Conservation (phyloP, 31 red algal species). For the Asparagopsis taxiformis region DNA sequence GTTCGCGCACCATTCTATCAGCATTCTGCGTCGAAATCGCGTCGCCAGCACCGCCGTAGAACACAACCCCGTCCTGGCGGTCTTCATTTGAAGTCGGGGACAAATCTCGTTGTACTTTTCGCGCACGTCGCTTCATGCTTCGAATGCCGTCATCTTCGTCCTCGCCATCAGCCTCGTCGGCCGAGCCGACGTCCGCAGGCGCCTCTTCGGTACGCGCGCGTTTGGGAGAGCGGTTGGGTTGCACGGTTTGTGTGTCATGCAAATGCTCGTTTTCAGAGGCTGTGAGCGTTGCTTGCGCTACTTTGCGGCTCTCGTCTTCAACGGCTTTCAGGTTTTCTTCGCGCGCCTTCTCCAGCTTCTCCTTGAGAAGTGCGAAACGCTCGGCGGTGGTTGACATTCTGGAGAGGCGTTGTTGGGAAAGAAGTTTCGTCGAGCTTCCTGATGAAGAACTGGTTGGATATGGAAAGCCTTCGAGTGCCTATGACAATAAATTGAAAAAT, state of each 20-base stretch:
- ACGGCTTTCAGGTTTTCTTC: slow-evolving; percentile 28
- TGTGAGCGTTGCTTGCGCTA: slow-evolving; percentile 1
- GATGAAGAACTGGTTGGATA: no score
- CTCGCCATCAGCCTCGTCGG: slow-evolving; percentile 33
- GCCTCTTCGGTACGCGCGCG: not conserved
- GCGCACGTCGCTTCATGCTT: slow-evolving; percentile 25
- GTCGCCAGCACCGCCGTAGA: slow-evolving; percentile 14
- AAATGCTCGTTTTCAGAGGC: not conserved
- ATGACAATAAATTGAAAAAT: no score
- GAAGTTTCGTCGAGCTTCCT: no score
- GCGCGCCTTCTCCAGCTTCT: slow-evolving; percentile 26
- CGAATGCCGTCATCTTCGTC: slow-evolving; percentile 22
- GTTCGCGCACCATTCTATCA: slow-evolving; percentile 65
- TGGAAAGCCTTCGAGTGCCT: no score
- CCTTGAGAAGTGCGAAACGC: slow-evolving; percentile 9
- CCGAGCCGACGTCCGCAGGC: not conserved
- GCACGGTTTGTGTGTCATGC: not conserved
- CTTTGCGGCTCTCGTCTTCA: slow-evolving; percentile 27
- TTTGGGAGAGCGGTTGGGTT: not conserved
- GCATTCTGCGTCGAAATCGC: slow-evolving; percentile 2
- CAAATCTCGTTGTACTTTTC: not conserved
- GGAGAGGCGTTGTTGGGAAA: no score
- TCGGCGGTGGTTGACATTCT: slow-evolving; percentile 16
- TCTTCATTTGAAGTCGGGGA: not conserved
- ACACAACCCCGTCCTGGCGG: not conserved